Percentiles rank a stretch among this genome's conserved stretches.
phyloP scores from a whole-genome alignment of 148 eudicot genomes.

The Polygonum aviculare region DNA sequence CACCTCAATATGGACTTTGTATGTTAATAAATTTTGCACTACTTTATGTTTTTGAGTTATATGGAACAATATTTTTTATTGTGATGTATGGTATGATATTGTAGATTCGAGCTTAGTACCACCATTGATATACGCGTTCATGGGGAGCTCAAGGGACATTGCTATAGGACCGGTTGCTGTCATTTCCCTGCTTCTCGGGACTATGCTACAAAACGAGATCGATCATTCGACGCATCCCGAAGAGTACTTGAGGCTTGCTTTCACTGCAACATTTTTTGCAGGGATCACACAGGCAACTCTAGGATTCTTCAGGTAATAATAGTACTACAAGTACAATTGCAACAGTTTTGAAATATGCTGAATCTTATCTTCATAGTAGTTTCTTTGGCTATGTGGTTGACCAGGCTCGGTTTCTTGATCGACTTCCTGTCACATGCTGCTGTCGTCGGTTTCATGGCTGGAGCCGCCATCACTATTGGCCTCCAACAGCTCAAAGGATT shows the following conservation, averaged over 20 bases:
- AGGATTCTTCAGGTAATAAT: slow-evolving; percentile 59
- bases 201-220: slow-evolving; percentile 41
- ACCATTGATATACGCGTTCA: slow-evolving; percentile 68
- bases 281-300: slow-evolving; percentile 67
- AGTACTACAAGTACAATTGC: background rate
- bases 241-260: slow-evolving; percentile 56
- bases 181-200: slow-evolving; percentile 71
- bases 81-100: background rate
- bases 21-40: slow-evolving; percentile 12
- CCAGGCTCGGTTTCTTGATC: slow-evolving; percentile 73
- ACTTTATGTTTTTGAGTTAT: background rate
- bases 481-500: slow-evolving; percentile 92
- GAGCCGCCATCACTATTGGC: slow-evolving; percentile 76
- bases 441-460: slow-evolving; percentile 91
- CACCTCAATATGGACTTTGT: slow-evolving; percentile 66
- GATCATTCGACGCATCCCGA: slow-evolving; percentile 30
- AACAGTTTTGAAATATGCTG: no score
- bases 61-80: background rate
- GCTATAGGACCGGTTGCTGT: slow-evolving; percentile 98
- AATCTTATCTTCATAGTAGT: background rate
- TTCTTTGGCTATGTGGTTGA: slow-evolving; percentile 7
- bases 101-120: slow-evolving; percentile 83
- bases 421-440: slow-evolving; percentile 92
- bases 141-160: slow-evolving; percentile 93
- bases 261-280: slow-evolving; percentile 90